Base-by-base conservation (phyloP, 2,329 filamentous ascomycete species). In the Calonectria pauciramosa region DNA sequence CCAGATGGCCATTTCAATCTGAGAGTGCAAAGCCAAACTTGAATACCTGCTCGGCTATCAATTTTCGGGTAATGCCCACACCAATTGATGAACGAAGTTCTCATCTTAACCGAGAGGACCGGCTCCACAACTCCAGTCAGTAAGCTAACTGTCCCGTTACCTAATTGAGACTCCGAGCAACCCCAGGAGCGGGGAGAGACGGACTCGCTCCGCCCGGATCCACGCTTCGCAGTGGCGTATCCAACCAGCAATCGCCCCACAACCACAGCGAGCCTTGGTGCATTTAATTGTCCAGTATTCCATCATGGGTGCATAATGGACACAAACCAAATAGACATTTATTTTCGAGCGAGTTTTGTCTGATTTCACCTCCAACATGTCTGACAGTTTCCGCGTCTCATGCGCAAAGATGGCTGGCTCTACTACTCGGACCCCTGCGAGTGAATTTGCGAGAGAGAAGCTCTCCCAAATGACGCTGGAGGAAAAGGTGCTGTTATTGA, bases 381-480 rank as follows among this genome's bases (percentile, higher is more conserved):
- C 41, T 11, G 20, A 47, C 2, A n/a, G 6, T 47, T 1, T 9
- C 41, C 41, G 10, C 6, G 66, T 54, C 9, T 6, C 38, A 26
- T 54, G 64, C 0, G 20, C 36, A 5, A 56, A 41, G 13, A 10
- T 32, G 11, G 9, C 11, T 6, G 16, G 28, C 28, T 44, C 41
- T n/a, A 65, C 71, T 14, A 59, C 54, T 13, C 13, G 34, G 16
- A 36, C 54, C 32, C n/a, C n/a, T 20, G 20, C 32, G 4, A 14
- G n/a, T 10, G 54, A 49, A 2, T 76, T 60, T 47, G 74, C 44
- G 0, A 52, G 23, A 41, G 51, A 68, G 2, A 78, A 74, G 14
- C 47, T 76, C 10, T 59, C 34, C 2, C 71, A 76, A 20, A 77
- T 77, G 59, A 68, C 64, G 8, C 18, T 76, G 0, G 73, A 78